Base-by-base conservation (phyloP, 352 stramenopile genomes). In the Lagenidium sp. region DNA sequence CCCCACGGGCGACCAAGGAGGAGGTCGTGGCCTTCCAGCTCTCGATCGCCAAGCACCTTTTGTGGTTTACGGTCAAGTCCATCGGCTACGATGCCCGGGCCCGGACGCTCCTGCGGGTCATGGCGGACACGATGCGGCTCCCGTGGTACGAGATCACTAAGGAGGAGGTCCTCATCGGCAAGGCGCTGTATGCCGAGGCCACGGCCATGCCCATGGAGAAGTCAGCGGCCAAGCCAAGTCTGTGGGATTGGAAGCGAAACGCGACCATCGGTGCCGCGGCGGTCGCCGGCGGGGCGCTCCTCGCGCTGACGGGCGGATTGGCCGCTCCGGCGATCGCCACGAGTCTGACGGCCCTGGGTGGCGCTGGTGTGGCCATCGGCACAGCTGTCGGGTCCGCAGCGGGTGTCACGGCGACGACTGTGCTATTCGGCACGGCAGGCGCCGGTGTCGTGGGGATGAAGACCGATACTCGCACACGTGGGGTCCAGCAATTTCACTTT, bases 201-300 rank as follows among this genome's bases (percentile, higher is more conserved):
- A 86, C 58, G 1, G 69, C 71, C 1, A 86, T 90, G 70, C 72
- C 73, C 16, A 59, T 81, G 24, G 68, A 86, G 18, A 87, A 90
- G 37, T 46, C 62, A 1, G 56, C 50, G 1, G 64, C 64, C 0
- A 83, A 83, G 36, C 63, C 55, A 3, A 83, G 64, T 20, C 41
- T 85, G 6, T 79, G 67, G 57, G 78, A 93, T 54, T 89, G 75
- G 80, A 89, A 85, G 55, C 68, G 80, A 11, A 89, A 93, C 41
- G 65, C 53, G 0, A 62, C 53, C 2, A 93, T 93, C 45, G 80
- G 77, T 4, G 73, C 64, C 0, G 80, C 80, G 0, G 75, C 77
- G 2, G 63, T 93, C 15, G 74, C 77, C 0, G 80, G 80, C 22
- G 80, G 80, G 1, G 76, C 78, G 1, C 44, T 93, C 26, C 52